A percentile compares a stretch with the other conserved stretches of the same genome.
phyloP scores from a whole-genome alignment of 1,284 basidiomycete species.

The Naganishia sp. region DNA sequence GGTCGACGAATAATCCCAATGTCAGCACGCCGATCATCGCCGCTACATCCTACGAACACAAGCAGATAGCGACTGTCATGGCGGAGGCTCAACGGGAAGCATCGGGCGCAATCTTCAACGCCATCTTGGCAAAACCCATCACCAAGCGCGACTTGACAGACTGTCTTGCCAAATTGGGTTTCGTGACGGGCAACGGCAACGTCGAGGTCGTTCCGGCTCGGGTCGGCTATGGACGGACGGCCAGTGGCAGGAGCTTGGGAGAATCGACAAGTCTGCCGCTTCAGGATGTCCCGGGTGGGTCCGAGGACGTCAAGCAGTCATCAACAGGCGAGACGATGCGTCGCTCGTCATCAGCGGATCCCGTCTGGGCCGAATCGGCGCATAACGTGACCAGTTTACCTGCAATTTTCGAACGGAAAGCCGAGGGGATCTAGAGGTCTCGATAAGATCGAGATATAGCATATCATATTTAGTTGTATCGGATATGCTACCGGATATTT shows the following conservation, averaged over 20 bases:
- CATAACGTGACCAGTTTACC: background rate
- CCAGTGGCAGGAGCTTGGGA: constrained; percentile 10
- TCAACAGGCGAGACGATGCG: constrained; percentile 20
- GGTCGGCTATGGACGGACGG: constrained; percentile 5
- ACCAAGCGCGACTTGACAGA: constrained; percentile 77
- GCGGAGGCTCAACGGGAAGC: constrained; percentile 72
- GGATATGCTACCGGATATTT: too few species aligned
- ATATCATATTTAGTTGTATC: too few species aligned
- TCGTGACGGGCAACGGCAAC: constrained; percentile 51
- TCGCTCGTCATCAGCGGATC: background rate
- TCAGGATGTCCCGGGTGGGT: background rate
- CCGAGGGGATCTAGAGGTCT: background rate
- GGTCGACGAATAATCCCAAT: constrained; percentile 54
- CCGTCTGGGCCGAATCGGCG: background rate
- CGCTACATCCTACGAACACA: constrained; percentile 54
- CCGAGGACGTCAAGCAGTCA: constrained; percentile 3
- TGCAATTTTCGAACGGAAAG: constrained; percentile 1
- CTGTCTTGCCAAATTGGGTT: constrained; percentile 79
- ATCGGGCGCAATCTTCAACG: constrained; percentile 70
- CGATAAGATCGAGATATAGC: too few species aligned
- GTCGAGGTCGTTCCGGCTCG: constrained; percentile 2
- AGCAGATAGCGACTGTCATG: constrained; percentile 78
- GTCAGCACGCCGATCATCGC: constrained; percentile 59
- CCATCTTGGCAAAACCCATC: constrained; percentile 81
- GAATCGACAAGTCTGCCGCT: constrained; percentile 1